Percentiles rank a stretch among this genome's conserved stretches.
phyloP scores from a whole-genome alignment of 352 stramenopile species.

The Phytophthora chlamydospora region DNA sequence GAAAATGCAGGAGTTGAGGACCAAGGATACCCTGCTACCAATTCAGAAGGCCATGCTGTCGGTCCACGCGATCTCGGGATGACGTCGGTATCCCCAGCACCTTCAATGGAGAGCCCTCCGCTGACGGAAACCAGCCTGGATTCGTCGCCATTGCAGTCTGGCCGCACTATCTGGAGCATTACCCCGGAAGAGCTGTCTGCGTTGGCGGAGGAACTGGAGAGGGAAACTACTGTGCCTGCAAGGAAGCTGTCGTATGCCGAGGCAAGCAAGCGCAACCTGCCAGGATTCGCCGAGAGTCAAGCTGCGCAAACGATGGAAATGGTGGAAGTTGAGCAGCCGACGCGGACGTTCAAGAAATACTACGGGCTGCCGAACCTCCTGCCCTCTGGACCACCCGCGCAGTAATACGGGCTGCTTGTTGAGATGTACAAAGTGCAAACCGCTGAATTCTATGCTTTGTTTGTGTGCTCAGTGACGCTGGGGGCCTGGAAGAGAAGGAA shows the following conservation, averaged over 20 bases:
- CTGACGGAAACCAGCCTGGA: not conserved
- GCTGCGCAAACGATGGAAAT: constrained; percentile 1
- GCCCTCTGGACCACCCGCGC: not conserved
- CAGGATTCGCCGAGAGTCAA: constrained; percentile 1
- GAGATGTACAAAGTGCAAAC: not conserved
- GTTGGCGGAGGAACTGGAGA: constrained; percentile 27
- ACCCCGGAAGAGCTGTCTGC: constrained; percentile 36
- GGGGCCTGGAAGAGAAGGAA: constrained; percentile 18
- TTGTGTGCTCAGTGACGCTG: constrained; percentile 9
- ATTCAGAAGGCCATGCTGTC: not conserved
- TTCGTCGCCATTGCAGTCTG: not conserved
- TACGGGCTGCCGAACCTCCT: constrained; percentile 36
- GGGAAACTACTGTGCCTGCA: not conserved
- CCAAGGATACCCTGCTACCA: not conserved
- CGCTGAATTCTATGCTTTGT: constrained; percentile 5
- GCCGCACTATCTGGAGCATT: constrained; percentile 43
- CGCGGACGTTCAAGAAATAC: constrained; percentile 37
- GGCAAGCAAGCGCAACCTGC: constrained; percentile 26
- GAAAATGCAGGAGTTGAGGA: too few species aligned
- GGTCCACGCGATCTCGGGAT: not conserved
- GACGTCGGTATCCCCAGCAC: too few species aligned
- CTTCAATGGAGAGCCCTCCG: not conserved
- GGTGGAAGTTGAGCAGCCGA: not conserved
- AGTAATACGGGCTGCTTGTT: constrained; percentile 2
- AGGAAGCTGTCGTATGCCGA: constrained; percentile 33